These are phyloP conservation scores for Nannochloropsis gaditana DNA, from an alignment of 108 stramenopile species.

Conservation along the genomic window DNA sequence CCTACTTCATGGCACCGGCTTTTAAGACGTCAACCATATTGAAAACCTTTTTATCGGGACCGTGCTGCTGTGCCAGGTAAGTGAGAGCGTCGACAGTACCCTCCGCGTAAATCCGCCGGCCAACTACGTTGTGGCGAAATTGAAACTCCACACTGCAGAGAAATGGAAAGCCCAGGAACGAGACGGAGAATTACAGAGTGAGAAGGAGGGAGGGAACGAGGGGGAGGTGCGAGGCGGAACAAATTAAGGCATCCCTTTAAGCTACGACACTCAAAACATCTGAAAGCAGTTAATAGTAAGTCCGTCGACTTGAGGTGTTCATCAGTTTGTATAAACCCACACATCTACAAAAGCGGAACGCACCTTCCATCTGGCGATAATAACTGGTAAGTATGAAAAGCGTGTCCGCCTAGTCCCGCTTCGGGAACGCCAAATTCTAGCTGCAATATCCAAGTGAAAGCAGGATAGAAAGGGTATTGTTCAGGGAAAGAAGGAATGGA, in stretches of 20 bases:
- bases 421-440: constrained; percentile 84
- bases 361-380: constrained; percentile 76
- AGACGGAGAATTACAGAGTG: not conserved
- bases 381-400: constrained; percentile 93
- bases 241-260: too few species aligned
- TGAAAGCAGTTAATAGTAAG: too few species aligned
- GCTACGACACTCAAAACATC: too few species aligned
- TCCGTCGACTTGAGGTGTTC: not conserved
- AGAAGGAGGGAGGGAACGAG: not conserved
- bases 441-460: not conserved
- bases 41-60: constrained; percentile 45
- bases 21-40: constrained; percentile 58
- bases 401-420: constrained; percentile 82
- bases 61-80: constrained; percentile 73
- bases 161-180: not conserved
- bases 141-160: constrained; percentile 69
- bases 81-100: constrained; percentile 95
- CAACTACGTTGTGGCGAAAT: constrained; percentile 92
- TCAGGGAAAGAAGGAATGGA: not conserved
- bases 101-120: constrained; percentile 93
- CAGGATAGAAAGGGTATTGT: not conserved
- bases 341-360: not conserved
- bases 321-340: not conserved
- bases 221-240: not conserved
- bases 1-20: constrained; percentile 46